Base-by-base conservation (phyloP, 192 early-diverging fungal genomes). In the Backusella macrospora region DNA sequence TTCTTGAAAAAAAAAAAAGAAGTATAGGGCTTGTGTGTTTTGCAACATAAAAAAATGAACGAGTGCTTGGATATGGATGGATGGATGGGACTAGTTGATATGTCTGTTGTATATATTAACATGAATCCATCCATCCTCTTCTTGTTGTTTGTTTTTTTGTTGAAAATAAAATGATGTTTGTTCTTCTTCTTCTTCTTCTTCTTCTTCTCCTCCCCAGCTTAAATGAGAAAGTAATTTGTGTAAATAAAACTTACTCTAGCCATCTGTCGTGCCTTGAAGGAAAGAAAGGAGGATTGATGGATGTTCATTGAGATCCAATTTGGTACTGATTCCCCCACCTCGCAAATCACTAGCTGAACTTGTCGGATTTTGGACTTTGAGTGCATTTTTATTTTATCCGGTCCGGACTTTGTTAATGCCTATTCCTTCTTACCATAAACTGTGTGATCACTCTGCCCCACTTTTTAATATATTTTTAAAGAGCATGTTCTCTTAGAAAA, bases 81-180 rank as follows among this genome's bases (percentile, higher is more conserved):
- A 71, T 71, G 69, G 38, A 71, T 71, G 69, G 68, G 59, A n/a
- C n/a, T n/a, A n/a, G n/a, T n/a, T n/a, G n/a, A n/a, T n/a, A 59
- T 18, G 48, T 18, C 48, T 48, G 38, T 40, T 52, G 69, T 39
- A 45, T 68, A 23, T 40, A 10, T 44, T 0, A 45, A 64, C 34
- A 26, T 38, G 15, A 16, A n/a, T 68, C 67, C 67, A 68, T 68
- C 67, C 42, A 46, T 59, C 52, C 49, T 52, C 21, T 34, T 34
- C 29, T 34, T 34, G 29, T 2, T 34, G 29, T 34, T 34, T 34
- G 29, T 34, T 34, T 34, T 7, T 23, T 59, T 59, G 52, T 59
- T 59, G 52, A 52, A 52, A 18, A 52, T 52, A 16, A 52, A 52
- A n/a, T n/a, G 6, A n/a, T 13, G 52, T 59, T 59, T 26, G 21